A percentile compares a stretch with the other conserved stretches of the same genome.
Evolutionary conservation across 306 rosid species (phyloP).

Genomic region (Fragaria nilgerrensis): DNA sequence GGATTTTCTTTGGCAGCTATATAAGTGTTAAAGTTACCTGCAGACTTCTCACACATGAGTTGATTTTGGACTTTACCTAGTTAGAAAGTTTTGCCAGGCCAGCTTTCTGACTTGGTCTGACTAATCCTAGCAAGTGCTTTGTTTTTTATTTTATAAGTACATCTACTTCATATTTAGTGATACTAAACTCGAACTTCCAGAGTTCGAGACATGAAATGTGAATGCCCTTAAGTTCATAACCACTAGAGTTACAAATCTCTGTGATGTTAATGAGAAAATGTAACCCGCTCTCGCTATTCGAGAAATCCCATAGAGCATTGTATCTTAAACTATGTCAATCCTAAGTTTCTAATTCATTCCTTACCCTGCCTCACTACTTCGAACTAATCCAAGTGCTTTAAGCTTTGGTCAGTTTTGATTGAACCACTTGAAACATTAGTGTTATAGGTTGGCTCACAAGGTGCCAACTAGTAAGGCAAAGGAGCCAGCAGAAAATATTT

Average conservation of each 20-base stretch:
- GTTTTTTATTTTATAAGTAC: neutral
- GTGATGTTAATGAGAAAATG: neutral
- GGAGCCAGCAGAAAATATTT: conserved; percentile 1
- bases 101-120: conserved; percentile 10
- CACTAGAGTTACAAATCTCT: neutral
- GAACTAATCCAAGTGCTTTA: neutral
- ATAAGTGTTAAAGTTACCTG: neutral
- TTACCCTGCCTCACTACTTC: neutral
- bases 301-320: neutral
- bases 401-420: neutral
- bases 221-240: neutral
- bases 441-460: neutral
- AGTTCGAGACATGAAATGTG: neutral
- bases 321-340: neutral
- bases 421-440: neutral
- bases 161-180: neutral
- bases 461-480: conserved; percentile 8
- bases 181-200: neutral
- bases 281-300: neutral
- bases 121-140: neutral
- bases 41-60: neutral
- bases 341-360: neutral
- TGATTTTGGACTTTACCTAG: neutral
- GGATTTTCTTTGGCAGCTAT: neutral
- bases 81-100: neutral